Evolutionary conservation across 345 rosid species (phyloP), one percentile per base, ranked within the genome.

Genomic region (Orychophragmus violaceus): DNA sequence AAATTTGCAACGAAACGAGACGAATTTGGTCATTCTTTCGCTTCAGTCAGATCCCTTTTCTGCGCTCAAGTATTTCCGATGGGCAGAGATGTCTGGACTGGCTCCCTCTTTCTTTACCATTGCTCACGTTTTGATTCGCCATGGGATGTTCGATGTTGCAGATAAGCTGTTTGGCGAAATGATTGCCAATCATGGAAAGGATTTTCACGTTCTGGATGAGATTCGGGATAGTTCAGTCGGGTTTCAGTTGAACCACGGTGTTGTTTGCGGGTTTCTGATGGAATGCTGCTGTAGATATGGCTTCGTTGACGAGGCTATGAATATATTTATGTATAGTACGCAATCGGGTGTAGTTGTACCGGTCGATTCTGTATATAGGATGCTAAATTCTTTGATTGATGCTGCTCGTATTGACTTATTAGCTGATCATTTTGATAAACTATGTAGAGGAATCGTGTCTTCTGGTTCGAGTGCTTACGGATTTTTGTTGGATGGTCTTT

Each of bases 151-250:
- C 1, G 75, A 45, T 74, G 69, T 27, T 18, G 84, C 88, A 48
- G 62, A 51, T 22, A 32, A 62, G 62, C 66, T 78, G 66, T 79
- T 84, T 35, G 88, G 71, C 57, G 74, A 74, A 74, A 71, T 79
- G 76, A 30, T 63, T 37, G 14, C 16, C 8, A 33, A 18, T 18
- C 62, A 58, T 19, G 78, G 74, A 13, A 52, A 44, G 48, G 46
- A 54, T 53, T 71, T 64, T 1, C 66, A 76, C 37, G 59, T 69
- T 70, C 49, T 71, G 18, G 51, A 19, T 18, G 18, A 11, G 37
- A 49, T 72, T 45, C 4, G 3, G 23, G 75, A 74, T 45, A 62
- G 62, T 0, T 62, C 68, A 19, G 0, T 12, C 45, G 70, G 61
- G 8, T 19, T 25, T 55, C 5, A 5, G 5, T 55, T 54, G 65